Percentiles rank a stretch among this genome's conserved stretches.
These are phyloP conservation scores for Plectranthus barbatus DNA, from an alignment of 257 asterid species.

Conservation along the genomic window DNA sequence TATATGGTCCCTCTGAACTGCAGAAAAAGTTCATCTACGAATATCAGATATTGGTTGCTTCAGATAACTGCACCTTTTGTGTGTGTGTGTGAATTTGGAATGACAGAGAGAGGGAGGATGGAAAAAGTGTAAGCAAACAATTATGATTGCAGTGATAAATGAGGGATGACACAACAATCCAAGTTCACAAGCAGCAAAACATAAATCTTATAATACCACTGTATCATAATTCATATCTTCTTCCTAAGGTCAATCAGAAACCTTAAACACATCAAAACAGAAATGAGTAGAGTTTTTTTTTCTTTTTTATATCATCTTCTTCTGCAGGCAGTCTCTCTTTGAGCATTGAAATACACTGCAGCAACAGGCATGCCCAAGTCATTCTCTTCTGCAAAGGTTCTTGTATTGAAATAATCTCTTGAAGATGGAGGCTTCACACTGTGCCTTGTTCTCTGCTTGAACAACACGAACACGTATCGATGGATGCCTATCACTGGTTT, in stretches of 20 bases:
- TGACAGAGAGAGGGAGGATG: not conserved
- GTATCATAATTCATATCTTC: too few relatives aligned
- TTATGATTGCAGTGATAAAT: conserved; percentile 5
- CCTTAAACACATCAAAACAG: conserved; percentile 20
- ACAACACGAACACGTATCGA: conserved; percentile 63
- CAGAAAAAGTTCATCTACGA: not conserved
- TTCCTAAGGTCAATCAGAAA: conserved; percentile 4
- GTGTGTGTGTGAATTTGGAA: not conserved
- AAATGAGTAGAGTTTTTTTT: not conserved
- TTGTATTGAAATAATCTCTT: conserved; percentile 61
- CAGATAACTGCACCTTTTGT: too few relatives aligned
- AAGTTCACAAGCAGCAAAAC: too few relatives aligned
- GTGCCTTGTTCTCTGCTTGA: conserved; percentile 60
- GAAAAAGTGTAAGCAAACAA: not conserved
- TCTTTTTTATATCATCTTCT: conserved; percentile 34
- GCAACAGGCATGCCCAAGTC: conserved; percentile 71
- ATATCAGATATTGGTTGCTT: too few relatives aligned
- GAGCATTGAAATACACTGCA: conserved; percentile 79
- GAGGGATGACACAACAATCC: conserved; percentile 18
- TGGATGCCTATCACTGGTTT: conserved; percentile 81
- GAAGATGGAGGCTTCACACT: conserved; percentile 50
- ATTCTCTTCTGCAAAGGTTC: conserved; percentile 49
- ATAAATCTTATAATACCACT: conserved; percentile 1
- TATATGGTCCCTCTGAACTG: not conserved
- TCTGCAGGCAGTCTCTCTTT: conserved; percentile 82